A percentile compares a stretch with the other conserved stretches of the same genome.
phyloP scores from a whole-genome alignment of 148 eudicot species.

The Spergularia marina region DNA sequence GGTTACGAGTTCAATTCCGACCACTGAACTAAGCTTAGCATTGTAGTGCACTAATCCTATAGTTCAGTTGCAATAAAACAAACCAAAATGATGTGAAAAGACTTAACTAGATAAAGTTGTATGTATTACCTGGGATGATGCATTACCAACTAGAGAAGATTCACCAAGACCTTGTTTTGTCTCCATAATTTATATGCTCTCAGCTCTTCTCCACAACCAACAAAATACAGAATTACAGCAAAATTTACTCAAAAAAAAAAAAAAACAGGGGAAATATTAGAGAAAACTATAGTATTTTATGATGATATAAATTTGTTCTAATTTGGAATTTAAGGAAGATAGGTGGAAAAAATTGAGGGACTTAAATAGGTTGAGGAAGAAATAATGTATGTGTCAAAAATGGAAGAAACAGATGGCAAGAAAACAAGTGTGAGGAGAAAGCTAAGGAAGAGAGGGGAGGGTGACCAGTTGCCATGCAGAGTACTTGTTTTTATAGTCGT shows the following conservation, averaged over 20 bases:
- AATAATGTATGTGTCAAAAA: constrained; percentile 12
- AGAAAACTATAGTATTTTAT: no score
- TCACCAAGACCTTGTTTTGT: constrained; percentile 19
- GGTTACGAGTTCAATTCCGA: no score
- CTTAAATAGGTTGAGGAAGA: constrained; percentile 14
- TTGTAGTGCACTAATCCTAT: no score
- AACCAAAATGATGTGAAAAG: no score
- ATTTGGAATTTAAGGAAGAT: background rate
- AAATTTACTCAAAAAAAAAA: background rate
- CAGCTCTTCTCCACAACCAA: background rate
- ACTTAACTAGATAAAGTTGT: background rate
- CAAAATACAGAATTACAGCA: background rate
- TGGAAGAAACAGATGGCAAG: constrained; percentile 20
- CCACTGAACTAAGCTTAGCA: no score
- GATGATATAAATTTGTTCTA: background rate
- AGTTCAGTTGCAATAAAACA: no score
- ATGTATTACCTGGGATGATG: constrained; percentile 25
- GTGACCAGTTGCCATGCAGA: constrained; percentile 24
- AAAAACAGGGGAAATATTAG: background rate
- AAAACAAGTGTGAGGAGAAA: background rate
- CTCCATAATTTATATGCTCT: constrained; percentile 21
- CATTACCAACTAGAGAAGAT: constrained; percentile 26
- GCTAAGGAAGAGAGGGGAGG: background rate
- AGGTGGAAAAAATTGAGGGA: background rate
- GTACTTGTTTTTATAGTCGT: constrained; percentile 31